Base-by-base conservation (phyloP, 1,284 basidiomycete species). In the Neonothopanus nambi region DNA sequence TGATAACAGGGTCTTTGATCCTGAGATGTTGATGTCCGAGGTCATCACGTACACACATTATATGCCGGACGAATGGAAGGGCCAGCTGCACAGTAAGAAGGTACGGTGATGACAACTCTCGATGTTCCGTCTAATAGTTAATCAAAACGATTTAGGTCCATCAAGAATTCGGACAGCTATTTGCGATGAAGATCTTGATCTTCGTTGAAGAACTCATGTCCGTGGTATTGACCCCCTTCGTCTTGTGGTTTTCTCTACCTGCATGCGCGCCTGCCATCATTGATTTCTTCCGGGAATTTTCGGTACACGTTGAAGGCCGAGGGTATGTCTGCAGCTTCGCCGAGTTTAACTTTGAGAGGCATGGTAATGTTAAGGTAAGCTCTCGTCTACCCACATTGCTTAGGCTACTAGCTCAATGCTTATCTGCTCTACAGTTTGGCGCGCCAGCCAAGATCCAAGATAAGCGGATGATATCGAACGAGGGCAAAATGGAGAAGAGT, bases 281-380 rank as follows among this genome's bases (percentile, higher is more conserved):
- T 57, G 95, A 98, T 67, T 97, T 98, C 67, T 97, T 98, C 79
- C 82, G 94, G 44, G 95, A 98, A 72, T 98, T 97, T 66, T 92
- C 94, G 0, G 88, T 99, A 1, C 95, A 98, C 68, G 91, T 99
- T 28, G 95, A 98, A 61, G 93, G 95, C 1, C 79, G 97, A 2
- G 96, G 97, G 9, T 96, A 97, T 65, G 93, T 99, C 8, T 99
- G 97, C 68, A 94, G 91, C 56, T 99, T 98, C 72, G 97, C 96
- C 1, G 95, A 97, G 52, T 99, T 99, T 67, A 95, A 98, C 69
- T 98, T 98, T 70, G 85, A 93, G 68, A 75, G 94, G 57, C 90
- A 96, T 61, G 91, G 93, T 0, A 94, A 93, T 66, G 80, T 91
- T 65, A 91, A 89, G 75, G 87, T 89, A 48, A 57, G 75, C 64